These are phyloP conservation scores for Scleroderma bovista DNA, from an alignment of 768 basidiomycete genomes.

Conservation along the genomic window DNA sequence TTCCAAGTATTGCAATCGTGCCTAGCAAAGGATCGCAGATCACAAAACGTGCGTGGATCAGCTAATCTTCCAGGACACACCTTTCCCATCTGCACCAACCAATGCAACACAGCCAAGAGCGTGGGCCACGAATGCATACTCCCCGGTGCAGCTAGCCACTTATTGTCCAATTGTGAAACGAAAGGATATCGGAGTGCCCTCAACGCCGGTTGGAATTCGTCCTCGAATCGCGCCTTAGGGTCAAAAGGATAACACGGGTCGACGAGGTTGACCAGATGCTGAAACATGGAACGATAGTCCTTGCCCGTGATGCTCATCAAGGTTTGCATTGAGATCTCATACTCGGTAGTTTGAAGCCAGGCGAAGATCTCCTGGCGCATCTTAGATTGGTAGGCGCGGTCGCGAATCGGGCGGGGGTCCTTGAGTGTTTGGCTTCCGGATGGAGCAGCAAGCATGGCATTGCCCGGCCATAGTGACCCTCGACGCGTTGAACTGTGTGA, in stretches of 20 bases:
- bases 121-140: slow-evolving; percentile 91
- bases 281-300: slow-evolving; percentile 82
- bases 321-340: slow-evolving; percentile 62
- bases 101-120: slow-evolving; percentile 83
- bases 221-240: slow-evolving; percentile 59
- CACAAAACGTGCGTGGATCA: neutral
- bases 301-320: slow-evolving; percentile 77
- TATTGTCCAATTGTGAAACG: slow-evolving; percentile 70
- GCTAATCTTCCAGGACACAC: slow-evolving; percentile 35
- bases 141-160: slow-evolving; percentile 83
- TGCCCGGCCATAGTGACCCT: slow-evolving; percentile 68
- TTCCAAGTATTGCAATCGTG: slow-evolving; percentile 42
- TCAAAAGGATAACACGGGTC: slow-evolving; percentile 66
- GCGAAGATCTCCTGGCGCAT: slow-evolving; percentile 73
- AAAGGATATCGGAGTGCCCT: slow-evolving; percentile 81
- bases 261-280: slow-evolving; percentile 63
- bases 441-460: slow-evolving; percentile 37
- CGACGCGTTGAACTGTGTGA: slow-evolving; percentile 58
- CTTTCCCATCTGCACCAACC: slow-evolving; percentile 84
- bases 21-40: slow-evolving; percentile 13
- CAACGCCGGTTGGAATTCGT: slow-evolving; percentile 74
- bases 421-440: slow-evolving; percentile 54
- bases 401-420: slow-evolving; percentile 76
- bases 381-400: slow-evolving; percentile 63
- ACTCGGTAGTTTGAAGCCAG: slow-evolving; percentile 63